Base-by-base conservation (phyloP, 1,139 yeast genomes). In the Debaryomyces sp. region DNA sequence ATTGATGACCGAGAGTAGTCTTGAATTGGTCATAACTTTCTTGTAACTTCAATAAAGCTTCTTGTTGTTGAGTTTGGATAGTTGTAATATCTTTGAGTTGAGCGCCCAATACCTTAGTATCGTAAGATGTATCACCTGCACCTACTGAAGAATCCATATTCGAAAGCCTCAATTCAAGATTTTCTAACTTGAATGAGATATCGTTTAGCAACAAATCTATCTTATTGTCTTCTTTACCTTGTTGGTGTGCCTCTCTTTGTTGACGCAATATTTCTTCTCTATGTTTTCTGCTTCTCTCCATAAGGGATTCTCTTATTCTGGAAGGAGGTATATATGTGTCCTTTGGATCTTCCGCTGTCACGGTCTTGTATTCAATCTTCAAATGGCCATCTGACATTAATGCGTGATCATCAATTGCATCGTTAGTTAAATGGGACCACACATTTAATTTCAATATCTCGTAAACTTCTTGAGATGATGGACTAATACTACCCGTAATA, bases 331-430 rank as follows among this genome's bases (percentile, higher is more conserved):
- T 50, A 18, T 17, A n/a, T 8, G 37, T 43, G 10, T 24, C 26
- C 22, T 43, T 21, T 27, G 45, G 45, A 22, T 51, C 47, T 22
- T 38, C 49, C 17, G 49, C 52, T 4, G 57, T 55, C 1, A 59
- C 61, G 0, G 66, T 56, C 26, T 58, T 58, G 32, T 53, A 56
- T 15, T 58, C 63, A 4, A 69, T 59, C 47, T 66, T 63, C 34
- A 71, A 54, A 24, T 62, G 64, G 1, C 84, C 85, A 29, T 69
- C 76, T 55, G 77, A 71, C 53, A 80, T 68, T 18, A 79, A 69
- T 0, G 81, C 83, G 57, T 83, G 86, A 54, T 84, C 87, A 52
- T 81, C 84, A 58, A 69, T 54, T 58, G 81, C 80, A 55, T 84
- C 89, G 43, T 70, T 76, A 5, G 84, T 73, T 21, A 85, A 70